These are phyloP conservation scores for Rhynchospora breviuscula DNA, from an alignment of 176 grass and related monocot genomes.

Conservation along the genomic window DNA sequence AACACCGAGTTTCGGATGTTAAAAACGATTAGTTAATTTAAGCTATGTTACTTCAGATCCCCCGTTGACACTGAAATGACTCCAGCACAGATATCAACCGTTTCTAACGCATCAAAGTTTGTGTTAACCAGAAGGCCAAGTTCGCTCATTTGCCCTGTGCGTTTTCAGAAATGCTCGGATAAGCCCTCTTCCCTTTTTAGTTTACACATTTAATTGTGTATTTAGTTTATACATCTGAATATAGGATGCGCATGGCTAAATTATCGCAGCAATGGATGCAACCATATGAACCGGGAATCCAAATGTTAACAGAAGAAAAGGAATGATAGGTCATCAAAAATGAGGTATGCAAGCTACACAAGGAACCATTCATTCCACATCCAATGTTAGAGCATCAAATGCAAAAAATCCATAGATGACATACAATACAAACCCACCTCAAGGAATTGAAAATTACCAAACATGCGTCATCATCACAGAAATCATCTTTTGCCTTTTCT, in stretches of 20 bases:
- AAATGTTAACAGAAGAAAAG: not conserved
- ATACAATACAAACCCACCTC: conserved; percentile 8
- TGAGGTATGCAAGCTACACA: not conserved
- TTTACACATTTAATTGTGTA: not conserved
- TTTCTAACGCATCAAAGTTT: too few relatives aligned
- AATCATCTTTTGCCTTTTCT: conserved; percentile 5
- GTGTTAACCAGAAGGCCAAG: too few relatives aligned
- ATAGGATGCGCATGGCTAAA: not conserved
- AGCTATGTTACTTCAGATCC: too few relatives aligned
- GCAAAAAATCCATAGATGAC: conserved; percentile 5
- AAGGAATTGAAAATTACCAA: not conserved
- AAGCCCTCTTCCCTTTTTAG: not conserved
- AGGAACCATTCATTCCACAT: conserved; percentile 3
- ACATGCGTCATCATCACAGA: not conserved
- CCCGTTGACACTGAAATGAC: too few relatives aligned
- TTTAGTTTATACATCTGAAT: not conserved
- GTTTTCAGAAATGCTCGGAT: not conserved
- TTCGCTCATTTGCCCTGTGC: too few relatives aligned
- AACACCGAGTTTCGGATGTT: too few relatives aligned
- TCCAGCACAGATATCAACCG: too few relatives aligned
- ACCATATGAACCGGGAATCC: too few relatives aligned
- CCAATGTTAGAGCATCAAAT: not conserved
- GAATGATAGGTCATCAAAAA: not conserved
- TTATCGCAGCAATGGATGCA: not conserved
- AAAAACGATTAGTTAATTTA: too few relatives aligned